Base-by-base conservation (phyloP, 2,329 filamentous ascomycete species). In the Fusarium luffae region DNA sequence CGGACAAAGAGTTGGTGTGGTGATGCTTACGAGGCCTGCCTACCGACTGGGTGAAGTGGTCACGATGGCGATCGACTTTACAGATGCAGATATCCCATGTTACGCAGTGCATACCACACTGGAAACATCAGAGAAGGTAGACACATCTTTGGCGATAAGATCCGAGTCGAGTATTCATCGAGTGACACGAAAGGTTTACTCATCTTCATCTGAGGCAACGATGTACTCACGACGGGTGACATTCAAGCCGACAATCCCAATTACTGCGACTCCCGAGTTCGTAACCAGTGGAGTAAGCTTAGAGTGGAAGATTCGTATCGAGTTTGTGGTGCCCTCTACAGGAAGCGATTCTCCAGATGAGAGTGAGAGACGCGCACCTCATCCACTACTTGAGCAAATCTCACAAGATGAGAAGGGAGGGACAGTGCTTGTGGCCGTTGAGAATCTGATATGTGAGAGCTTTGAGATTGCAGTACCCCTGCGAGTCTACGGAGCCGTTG, bases 41-140 rank as follows among this genome's bases (percentile, higher is more conserved):
- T 98, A 97, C 82, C 88, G 94, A 46, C 85, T 99, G 2, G 96
- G 96, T 62, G 96, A 99, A 79, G 90, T 91, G 0, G 89, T 98
- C 46, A 93, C 90, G 14, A 91, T 93, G 71, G 92, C 90, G 1
- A 88, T 99, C 63, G 94, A 98, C 79, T 97, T 98, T 76, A 86
- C 88, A 1, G 86, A 89, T 64, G 89, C 92, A 3, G 88, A 93
- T 64, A 88, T 97, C 23, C 90, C 93, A 3, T 97, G 93, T 77
- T 97, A 97, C 77, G 93, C 93, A 2, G 86, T 98, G 14, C 91
- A 95, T 69, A 88, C 92, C 6, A 91, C 92, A 0, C 86, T 99
- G 25, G 96, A 99, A 80, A 95, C 93, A 1, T 89, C 89, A 0
- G 96, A 99, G 81, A 92, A 89, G 59, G 89, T 98, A 18, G 92